Evolutionary conservation across 225 moss, liverwort and hornwort genomes (phyloP).

Genomic region (Lunularia cruciata): DNA sequence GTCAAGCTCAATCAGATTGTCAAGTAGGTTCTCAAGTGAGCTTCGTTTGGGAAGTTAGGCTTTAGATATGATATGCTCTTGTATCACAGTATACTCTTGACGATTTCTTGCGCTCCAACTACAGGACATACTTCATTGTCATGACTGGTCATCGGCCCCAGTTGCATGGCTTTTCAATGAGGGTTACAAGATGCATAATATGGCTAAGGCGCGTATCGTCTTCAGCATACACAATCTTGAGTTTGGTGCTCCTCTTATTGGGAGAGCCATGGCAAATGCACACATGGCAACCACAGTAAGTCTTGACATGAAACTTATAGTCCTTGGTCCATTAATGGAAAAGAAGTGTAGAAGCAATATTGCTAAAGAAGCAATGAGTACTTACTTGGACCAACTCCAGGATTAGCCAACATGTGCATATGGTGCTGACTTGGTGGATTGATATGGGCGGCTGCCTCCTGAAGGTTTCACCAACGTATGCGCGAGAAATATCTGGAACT

Average conservation of each 20-base stretch:
- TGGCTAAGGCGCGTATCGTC: conserved; percentile 35
- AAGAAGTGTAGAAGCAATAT: too few species aligned
- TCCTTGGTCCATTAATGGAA: not conserved
- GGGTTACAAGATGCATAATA: conserved; percentile 28
- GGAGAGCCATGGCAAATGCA: conserved; percentile 35
- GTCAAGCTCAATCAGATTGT: too few species aligned
- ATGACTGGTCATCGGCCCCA: conserved; percentile 53
- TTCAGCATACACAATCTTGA: conserved; percentile 54
- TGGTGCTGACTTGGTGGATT: not conserved
- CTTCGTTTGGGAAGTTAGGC: too few species aligned
- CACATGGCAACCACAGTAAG: conserved; percentile 49
- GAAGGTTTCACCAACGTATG: conserved; percentile 52
- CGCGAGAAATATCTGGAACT: conserved; percentile 33
- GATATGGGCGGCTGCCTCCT: not conserved
- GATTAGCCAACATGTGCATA: not conserved
- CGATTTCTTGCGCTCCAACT: not conserved
- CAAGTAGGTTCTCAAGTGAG: too few species aligned
- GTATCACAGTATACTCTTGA: too few species aligned
- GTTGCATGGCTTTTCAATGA: conserved; percentile 45
- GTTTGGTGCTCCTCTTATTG: conserved; percentile 43
- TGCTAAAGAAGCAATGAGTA: too few species aligned
- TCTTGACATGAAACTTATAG: not conserved
- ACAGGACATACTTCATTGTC: conserved; percentile 52
- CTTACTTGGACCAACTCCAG: too few species aligned
- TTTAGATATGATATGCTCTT: too few species aligned